Percentiles rank a stretch among this genome's conserved stretches.
Evolutionary conservation across 306 rosid genomes (phyloP).

Genomic region (Glycyrrhiza uralensis): DNA sequence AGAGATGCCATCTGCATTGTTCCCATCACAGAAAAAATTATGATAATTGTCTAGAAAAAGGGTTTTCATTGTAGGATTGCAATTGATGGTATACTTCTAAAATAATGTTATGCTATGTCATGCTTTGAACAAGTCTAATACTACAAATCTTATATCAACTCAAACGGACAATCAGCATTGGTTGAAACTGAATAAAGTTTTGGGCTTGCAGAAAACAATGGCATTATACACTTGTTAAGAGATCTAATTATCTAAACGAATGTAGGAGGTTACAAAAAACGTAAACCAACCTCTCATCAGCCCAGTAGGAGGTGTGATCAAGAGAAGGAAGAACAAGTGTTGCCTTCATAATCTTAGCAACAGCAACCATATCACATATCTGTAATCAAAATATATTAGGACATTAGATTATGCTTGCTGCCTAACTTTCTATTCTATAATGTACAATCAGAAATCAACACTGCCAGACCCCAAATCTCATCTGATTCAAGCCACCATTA

Average conservation of each 20-base stretch:
- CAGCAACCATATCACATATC: conserved; percentile 99
- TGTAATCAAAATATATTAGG: conserved; percentile 46
- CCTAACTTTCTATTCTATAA: not conserved
- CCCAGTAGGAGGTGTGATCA: conserved; percentile 95
- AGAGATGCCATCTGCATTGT: not conserved
- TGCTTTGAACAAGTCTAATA: conserved; percentile 15
- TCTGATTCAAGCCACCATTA: conserved; percentile 99
- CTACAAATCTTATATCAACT: not conserved
- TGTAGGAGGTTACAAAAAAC: not conserved
- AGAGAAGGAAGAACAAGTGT: conserved; percentile 96
- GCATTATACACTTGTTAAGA: not conserved
- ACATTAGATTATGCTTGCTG: conserved; percentile 43
- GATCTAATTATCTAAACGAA: conserved; percentile 17
- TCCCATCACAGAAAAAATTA: not conserved
- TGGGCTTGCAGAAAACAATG: conserved; percentile 17
- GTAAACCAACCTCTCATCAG: conserved; percentile 81
- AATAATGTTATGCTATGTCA: not conserved
- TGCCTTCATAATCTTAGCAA: conserved; percentile 89
- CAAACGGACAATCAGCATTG: not conserved
- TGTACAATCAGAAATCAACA: conserved; percentile 37
- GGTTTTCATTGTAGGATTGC: not conserved
- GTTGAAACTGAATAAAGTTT: conserved; percentile 11
- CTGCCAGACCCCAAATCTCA: conserved; percentile 99
- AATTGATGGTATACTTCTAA: not conserved
- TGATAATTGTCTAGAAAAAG: not conserved